These are phyloP conservation scores for Claviceps quebecensis DNA, from an alignment of 2,329 filamentous ascomycete species.

Conservation along the genomic window DNA sequence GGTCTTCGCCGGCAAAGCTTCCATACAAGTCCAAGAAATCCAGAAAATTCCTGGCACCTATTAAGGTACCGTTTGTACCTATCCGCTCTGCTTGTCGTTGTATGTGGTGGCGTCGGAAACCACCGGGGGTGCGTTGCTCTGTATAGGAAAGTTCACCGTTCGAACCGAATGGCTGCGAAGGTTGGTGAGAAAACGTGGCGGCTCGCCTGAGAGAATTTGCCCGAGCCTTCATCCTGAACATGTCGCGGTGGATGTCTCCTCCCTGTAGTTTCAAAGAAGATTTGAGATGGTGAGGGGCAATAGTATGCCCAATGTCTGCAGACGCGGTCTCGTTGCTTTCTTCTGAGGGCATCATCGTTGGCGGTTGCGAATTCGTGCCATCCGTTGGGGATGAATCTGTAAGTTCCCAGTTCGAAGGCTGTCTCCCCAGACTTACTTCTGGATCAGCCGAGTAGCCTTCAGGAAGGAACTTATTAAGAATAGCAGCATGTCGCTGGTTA, in stretches of 20 bases:
- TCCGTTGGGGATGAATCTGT: not conserved
- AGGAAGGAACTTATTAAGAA: constrained; percentile 23
- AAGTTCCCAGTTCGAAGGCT: constrained; percentile 7
- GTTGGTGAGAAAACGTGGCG: constrained; percentile 50
- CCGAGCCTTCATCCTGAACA: constrained; percentile 58
- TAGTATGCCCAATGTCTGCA: constrained; percentile 8
- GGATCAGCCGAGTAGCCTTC: constrained; percentile 26
- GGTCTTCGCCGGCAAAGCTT: constrained; percentile 61
- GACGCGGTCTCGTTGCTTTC: not conserved
- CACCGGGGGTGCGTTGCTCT: constrained; percentile 30
- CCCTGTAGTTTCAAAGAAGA: constrained; percentile 61
- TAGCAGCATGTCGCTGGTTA: constrained; percentile 19
- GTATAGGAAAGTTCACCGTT: constrained; percentile 18
- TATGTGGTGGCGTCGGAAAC: constrained; percentile 32
- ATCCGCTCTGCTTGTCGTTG: constrained; percentile 25
- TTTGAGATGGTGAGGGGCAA: constrained; percentile 25
- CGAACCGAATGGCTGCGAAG: constrained; percentile 17
- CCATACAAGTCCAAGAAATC: constrained; percentile 66
- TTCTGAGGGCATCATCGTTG: not conserved
- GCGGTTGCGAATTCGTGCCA: not conserved
- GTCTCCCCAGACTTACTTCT: constrained; percentile 18
- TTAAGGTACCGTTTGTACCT: constrained; percentile 21
- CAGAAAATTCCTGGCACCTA: constrained; percentile 56
- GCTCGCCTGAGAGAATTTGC: constrained; percentile 38
- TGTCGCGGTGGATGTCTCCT: constrained; percentile 64